Evolutionary conservation across 176 grass and related monocot species (phyloP), one percentile per base, ranked within the genome.

Genomic region (Raddia distichophylla): DNA sequence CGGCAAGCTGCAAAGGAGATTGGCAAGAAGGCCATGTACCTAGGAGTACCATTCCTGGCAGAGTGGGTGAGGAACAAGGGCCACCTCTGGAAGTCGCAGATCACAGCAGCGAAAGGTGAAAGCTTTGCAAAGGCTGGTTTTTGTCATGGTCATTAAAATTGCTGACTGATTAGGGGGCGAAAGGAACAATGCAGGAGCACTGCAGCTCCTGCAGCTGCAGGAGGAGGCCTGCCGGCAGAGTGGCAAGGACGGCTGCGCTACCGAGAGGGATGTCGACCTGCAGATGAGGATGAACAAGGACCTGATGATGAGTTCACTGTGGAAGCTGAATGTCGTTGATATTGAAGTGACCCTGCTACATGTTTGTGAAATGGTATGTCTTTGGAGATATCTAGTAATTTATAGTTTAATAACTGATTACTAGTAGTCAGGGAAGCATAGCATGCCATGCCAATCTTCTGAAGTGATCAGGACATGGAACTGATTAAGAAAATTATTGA

Each of bases 31-130:
- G 93, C 81, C 13, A 85, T 99, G 93, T 99, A 99, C 79, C 76
- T 99, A 66, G 96, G 96, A n/a, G 91, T 99, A 22, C 96, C 93
- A 16, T 99, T 95, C 67, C 57, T 99, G 46, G 85, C 96, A 2
- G 96, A 95, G 82, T 99, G 96, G 96, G 96, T 99, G 18, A 89
- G 96, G 83, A 99, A 99, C 85, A 99, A 99, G 82, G 96, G 96
- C 5, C 93, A 99, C 82, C 81, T 95, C 48, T 99, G 96, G 96
- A 99, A 88, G 74, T 99, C 96, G 67, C 96, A 99, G 85, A 91
- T 93, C 67, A 90, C 96, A 6, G 93, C 93, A 65, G 96, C 96
- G 40, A 95, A 93, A 99, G 93, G 96, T 99, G 54, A 84, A 71
- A 83, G 83, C 20, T 84, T 79, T 65, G 44, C 32, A 34, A 67